Evolutionary conservation across 2,329 filamentous ascomycete genomes (phyloP).

Genomic region (Capronia epimyces): DNA sequence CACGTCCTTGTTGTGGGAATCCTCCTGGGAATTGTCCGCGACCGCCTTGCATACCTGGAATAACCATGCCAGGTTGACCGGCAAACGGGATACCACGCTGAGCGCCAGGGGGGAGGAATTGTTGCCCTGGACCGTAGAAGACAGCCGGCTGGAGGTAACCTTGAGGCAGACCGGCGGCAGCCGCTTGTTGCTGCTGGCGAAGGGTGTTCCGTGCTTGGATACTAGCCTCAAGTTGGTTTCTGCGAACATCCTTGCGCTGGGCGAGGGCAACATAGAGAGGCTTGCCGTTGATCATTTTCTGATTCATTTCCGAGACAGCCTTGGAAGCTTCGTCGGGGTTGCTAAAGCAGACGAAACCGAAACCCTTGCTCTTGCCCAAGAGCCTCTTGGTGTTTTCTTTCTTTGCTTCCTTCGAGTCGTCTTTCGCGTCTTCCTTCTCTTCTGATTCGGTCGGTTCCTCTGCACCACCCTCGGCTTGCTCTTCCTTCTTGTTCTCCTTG

Average conservation of each 20-base stretch:
- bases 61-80: conserved; percentile 49
- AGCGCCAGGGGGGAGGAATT: conserved; percentile 37
- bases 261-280: conserved; percentile 95
- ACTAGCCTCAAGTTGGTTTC: conserved; percentile 97
- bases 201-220: conserved; percentile 99
- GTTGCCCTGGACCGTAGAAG: conserved; percentile 76
- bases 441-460: conserved; percentile 43
- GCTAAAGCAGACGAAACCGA: conserved; percentile 99
- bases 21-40: conserved; percentile 78
- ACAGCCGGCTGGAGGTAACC: conserved; percentile 82
- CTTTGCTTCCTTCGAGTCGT: conserved; percentile 47
- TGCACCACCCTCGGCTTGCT: conserved; percentile 48
- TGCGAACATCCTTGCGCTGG: conserved; percentile 98
- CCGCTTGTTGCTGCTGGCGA: conserved; percentile 94
- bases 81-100: conserved; percentile 59
- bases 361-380: conserved; percentile 98
- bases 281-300: conserved; percentile 97
- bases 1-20: conserved; percentile 78
- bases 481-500: conserved; percentile 52
- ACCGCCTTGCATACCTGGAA: conserved; percentile 68
- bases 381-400: conserved; percentile 52
- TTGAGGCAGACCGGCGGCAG: conserved; percentile 78
- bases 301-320: conserved; percentile 99
- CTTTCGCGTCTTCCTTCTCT: conserved; percentile 40
- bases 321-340: conserved; percentile 99